A percentile compares a stretch with the other conserved stretches of the same genome.
These are phyloP conservation scores for Candida sp. DNA, from an alignment of 1,139 yeast genomes.

Conservation along the genomic window DNA sequence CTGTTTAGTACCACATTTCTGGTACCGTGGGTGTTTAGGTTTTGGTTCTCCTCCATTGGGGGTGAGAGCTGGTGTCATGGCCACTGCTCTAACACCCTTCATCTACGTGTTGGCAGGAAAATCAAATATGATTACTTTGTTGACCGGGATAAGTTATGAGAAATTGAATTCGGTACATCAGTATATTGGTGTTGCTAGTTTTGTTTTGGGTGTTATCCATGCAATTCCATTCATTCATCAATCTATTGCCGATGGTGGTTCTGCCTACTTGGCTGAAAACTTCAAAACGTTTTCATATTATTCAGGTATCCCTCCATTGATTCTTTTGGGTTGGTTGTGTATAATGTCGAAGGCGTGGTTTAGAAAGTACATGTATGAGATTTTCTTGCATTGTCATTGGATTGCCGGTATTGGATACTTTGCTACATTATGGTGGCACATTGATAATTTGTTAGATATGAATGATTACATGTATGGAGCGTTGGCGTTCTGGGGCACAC, in stretches of 20 bases:
- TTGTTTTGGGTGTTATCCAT: slow-evolving; percentile 51
- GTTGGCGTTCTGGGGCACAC: slow-evolving; percentile 53
- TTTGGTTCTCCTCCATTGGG: slow-evolving; percentile 70
- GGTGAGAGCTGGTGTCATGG: slow-evolving; percentile 51
- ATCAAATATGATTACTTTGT: slow-evolving; percentile 43
- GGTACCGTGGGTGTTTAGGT: slow-evolving; percentile 53
- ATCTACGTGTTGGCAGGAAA: slow-evolving; percentile 52
- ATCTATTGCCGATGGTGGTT: slow-evolving; percentile 49
- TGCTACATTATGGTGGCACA: slow-evolving; percentile 53
- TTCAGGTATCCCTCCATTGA: slow-evolving; percentile 42
- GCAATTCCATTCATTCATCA: slow-evolving; percentile 53
- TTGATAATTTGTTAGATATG: slow-evolving; percentile 31
- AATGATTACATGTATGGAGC: slow-evolving; percentile 55
- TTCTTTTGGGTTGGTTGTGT: slow-evolving; percentile 45
- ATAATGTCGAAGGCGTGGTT: slow-evolving; percentile 42
- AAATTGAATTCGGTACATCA: slow-evolving; percentile 53
- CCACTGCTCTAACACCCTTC: slow-evolving; percentile 52
- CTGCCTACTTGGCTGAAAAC: slow-evolving; percentile 11
- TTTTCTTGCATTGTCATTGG: slow-evolving; percentile 60
- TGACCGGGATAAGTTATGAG: slow-evolving; percentile 58
- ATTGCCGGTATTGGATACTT: slow-evolving; percentile 51
- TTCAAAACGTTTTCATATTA: slow-evolving; percentile 18
- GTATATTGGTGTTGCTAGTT: slow-evolving; percentile 42
- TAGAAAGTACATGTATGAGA: slow-evolving; percentile 47
- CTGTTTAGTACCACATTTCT: slow-evolving; percentile 48